Conservation (phyloP, 1,139 yeast species). For the Geotrichum citri-aurantii region DNA sequence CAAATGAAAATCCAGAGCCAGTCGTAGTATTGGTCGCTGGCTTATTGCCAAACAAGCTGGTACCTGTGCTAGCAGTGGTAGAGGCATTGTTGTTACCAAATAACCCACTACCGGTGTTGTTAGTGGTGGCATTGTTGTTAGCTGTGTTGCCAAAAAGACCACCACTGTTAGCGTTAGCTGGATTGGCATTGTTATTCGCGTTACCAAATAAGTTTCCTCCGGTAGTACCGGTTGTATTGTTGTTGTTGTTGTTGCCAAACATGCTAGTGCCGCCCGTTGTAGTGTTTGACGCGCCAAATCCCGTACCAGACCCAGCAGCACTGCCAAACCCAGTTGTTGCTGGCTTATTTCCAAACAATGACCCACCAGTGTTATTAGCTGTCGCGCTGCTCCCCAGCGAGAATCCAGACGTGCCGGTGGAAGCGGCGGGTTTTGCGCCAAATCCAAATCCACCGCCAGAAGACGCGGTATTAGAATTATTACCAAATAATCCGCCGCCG, state of each 20-base stretch:
- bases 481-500: constrained; percentile 3
- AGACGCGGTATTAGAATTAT: background rate
- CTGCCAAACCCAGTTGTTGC: constrained; percentile 1
- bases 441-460: constrained; percentile 6
- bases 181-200: constrained; percentile 12
- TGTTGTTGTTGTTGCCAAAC: constrained; percentile 19
- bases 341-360: constrained; percentile 11
- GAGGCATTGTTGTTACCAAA: constrained; percentile 14
- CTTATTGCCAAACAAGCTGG: constrained; percentile 17
- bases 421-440: constrained; percentile 4
- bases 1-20: constrained; percentile 8
- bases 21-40: constrained; percentile 11
- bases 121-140: constrained; percentile 6
- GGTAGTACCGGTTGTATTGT: constrained; percentile 18
- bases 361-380: constrained; percentile 1
- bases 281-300: background rate
- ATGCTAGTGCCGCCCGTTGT: constrained; percentile 3
- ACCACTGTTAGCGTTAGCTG: constrained; percentile 11
- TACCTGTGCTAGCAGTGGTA: constrained; percentile 14
- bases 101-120: constrained; percentile 15
- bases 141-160: constrained; percentile 21
- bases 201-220: constrained; percentile 39
- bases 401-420: background rate
- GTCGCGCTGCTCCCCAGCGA: background rate
- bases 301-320: background rate